Evolutionary conservation across 2,329 filamentous ascomycete species (phyloP), one percentile per base, ranked within the genome.

Genomic region (Fusarium drepaniforme): DNA sequence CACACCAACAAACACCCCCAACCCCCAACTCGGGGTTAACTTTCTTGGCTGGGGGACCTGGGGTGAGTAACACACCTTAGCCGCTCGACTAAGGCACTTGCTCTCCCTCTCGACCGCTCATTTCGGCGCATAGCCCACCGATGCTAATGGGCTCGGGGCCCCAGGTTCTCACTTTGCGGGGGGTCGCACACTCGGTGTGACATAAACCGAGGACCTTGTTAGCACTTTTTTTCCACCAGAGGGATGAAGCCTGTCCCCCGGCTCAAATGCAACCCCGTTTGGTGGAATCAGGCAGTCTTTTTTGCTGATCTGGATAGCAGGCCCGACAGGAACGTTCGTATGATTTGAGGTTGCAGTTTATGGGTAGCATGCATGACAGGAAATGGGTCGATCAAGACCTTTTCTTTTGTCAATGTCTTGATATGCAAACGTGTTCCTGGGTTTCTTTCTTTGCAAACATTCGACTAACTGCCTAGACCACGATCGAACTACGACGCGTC

Each of bases 41-140:
- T 21, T 21, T 23, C 56, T 58, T 30, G 23, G 23, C 23, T 23
- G 23, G 56, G 56, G 25, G 25, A 25, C 25, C 53, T 38, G 21
- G 15, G 49, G 49, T 33, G 25, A 53, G 44, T 15, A 33, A 15
- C 12, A 8, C 4, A 3, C 18, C 28, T 59, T 59, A 38, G 56
- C 28, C 56, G 37, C 56, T 40, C 35, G 56, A 59, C 56, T 38
- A 40, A 37, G 53, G 33, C 28, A 35, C 53, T n/a, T 23, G 13
- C 35, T 57, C 56, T 38, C 23, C 49, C 8, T 15, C 28, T 30
- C 28, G n/a, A 16, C 35, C 58, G 37, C 58, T 60, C 40, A 60
- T 60, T 60, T 60, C 58, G 58, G 58, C 58, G 37, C 58, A 60
- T 40, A 60, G 58, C 58, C 37, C 16, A 60, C 58, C 58, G 58